A percentile compares a stretch with the other conserved stretches of the same genome.
These are phyloP conservation scores for Phyllosticta capitalensis DNA, from an alignment of 2,329 filamentous ascomycete genomes.

Conservation along the genomic window DNA sequence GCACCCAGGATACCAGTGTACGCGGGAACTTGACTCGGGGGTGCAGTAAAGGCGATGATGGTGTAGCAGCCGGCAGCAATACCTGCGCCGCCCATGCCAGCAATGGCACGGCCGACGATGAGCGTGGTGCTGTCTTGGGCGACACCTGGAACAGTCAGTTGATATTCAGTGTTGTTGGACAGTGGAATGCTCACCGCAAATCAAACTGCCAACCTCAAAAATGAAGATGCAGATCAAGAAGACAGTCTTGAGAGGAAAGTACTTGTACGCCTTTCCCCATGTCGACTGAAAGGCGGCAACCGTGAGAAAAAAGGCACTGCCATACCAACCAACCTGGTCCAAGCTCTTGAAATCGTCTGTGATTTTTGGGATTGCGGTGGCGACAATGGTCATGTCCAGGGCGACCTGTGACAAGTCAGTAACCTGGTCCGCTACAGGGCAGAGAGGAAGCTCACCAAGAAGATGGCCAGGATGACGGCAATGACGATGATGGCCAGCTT, in stretches of 20 bases:
- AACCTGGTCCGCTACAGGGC: too few relatives aligned
- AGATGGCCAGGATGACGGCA: conserved; percentile 22
- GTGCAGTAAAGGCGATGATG: conserved; percentile 36
- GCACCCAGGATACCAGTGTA: conserved; percentile 29
- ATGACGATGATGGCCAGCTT: conserved; percentile 19
- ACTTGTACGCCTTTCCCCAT: conserved; percentile 39
- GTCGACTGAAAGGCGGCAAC: conserved; percentile 34
- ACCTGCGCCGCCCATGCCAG: conserved; percentile 33
- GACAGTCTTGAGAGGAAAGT: conserved; percentile 29
- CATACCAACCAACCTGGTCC: conserved; percentile 20
- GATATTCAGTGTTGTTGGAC: neutral
- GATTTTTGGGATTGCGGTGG: conserved; percentile 23
- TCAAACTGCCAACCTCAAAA: conserved; percentile 47
- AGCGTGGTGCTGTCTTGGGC: conserved; percentile 27
- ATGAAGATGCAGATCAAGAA: conserved; percentile 28
- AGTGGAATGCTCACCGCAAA: conserved; percentile 35
- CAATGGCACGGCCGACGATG: conserved; percentile 34
- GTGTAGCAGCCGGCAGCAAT: conserved; percentile 28
- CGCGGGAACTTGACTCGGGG: conserved; percentile 31
- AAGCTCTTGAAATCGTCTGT: conserved; percentile 20
- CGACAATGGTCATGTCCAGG: conserved; percentile 18
- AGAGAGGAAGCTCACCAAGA: conserved; percentile 14
- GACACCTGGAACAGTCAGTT: conserved; percentile 12
- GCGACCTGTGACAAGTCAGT: neutral
- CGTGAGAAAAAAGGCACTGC: conserved; percentile 34